Evolutionary conservation across 2,329 filamentous ascomycete genomes (phyloP).

Genomic region (Xylaria sp.): DNA sequence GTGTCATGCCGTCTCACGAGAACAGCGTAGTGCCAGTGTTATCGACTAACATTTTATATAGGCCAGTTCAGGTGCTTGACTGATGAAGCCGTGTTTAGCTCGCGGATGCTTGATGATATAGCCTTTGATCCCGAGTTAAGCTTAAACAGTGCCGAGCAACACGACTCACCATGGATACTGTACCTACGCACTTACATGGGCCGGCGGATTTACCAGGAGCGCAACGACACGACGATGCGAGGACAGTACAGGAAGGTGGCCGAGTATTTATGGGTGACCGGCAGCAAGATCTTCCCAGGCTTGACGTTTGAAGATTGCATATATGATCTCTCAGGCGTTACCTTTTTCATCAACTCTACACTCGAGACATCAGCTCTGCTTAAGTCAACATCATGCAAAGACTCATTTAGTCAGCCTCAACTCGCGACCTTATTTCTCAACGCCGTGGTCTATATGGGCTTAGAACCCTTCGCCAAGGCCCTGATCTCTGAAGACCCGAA

Average conservation of each 20-base stretch:
- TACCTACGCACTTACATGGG: slow-evolving; percentile 38
- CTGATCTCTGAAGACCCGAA: slow-evolving; percentile 39
- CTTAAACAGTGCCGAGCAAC: slow-evolving; percentile 33
- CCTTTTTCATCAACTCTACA: slow-evolving; percentile 40
- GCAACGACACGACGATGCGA: slow-evolving; percentile 37
- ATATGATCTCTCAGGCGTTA: slow-evolving; percentile 35
- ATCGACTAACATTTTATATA: slow-evolving; percentile 27
- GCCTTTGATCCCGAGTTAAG: slow-evolving; percentile 36
- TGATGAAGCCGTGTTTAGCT: slow-evolving; percentile 40
- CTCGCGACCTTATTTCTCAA: slow-evolving; percentile 40
- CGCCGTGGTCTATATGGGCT: slow-evolving; percentile 39
- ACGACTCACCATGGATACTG: slow-evolving; percentile 36
- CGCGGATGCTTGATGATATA: slow-evolving; percentile 36
- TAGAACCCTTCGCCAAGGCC: slow-evolving; percentile 37
- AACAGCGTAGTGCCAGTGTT: background rate
- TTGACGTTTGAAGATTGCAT: slow-evolving; percentile 37
- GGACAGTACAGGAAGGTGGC: slow-evolving; percentile 39
- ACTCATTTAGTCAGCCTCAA: slow-evolving; percentile 35
- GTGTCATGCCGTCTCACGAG: slow-evolving; percentile 12
- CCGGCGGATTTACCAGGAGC: slow-evolving; percentile 37
- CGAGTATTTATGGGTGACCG: slow-evolving; percentile 35
- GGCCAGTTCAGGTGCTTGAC: slow-evolving; percentile 39
- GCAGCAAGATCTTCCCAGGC: slow-evolving; percentile 36
- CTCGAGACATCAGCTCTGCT: slow-evolving; percentile 36
- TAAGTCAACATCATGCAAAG: slow-evolving; percentile 34